Conservation (phyloP, 2,329 filamentous ascomycete species). For the Dichotomopilus funicola region DNA sequence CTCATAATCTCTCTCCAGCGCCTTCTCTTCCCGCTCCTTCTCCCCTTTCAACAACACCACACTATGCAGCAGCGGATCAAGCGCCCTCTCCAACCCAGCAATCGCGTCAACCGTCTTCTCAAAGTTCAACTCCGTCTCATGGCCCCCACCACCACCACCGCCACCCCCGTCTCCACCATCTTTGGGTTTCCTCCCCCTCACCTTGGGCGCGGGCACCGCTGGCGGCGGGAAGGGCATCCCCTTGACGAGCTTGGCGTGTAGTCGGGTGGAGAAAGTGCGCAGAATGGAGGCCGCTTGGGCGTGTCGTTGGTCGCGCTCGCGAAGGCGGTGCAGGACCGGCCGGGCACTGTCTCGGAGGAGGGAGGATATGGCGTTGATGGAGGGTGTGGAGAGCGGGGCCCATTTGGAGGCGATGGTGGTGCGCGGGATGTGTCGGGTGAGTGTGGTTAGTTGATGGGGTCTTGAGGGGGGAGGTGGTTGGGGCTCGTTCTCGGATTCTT, state of each 20-base stretch:
- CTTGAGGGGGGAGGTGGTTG: slow-evolving; percentile 17
- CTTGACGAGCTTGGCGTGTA: slow-evolving; percentile 51
- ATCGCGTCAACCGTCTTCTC: slow-evolving; percentile 59
- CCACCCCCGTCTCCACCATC: background rate
- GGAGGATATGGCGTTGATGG: slow-evolving; percentile 48
- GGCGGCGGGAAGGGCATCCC: slow-evolving; percentile 62
- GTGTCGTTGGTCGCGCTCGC: slow-evolving; percentile 41
- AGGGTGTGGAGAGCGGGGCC: slow-evolving; percentile 48
- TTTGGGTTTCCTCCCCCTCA: slow-evolving; percentile 13
- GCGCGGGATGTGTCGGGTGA: slow-evolving; percentile 50
- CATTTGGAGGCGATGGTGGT: slow-evolving; percentile 63
- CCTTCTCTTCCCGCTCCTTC: slow-evolving; percentile 48
- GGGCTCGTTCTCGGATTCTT: background rate
- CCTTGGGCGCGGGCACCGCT: slow-evolving; percentile 12
- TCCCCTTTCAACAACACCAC: slow-evolving; percentile 55
- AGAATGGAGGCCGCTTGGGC: slow-evolving; percentile 51
- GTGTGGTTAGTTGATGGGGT: slow-evolving; percentile 47
- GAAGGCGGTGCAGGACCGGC: slow-evolving; percentile 54
- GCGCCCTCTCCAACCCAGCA: slow-evolving; percentile 47
- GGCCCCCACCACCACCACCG: slow-evolving; percentile 28
- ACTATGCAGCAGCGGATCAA: slow-evolving; percentile 57
- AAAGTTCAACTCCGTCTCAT: slow-evolving; percentile 57
- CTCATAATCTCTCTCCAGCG: slow-evolving; percentile 51
- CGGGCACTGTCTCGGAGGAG: slow-evolving; percentile 55
- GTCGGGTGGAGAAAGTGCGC: slow-evolving; percentile 45